phyloP scores from a whole-genome alignment of 2,329 filamentous ascomycete species.

The Microsporum ferrugineum region DNA sequence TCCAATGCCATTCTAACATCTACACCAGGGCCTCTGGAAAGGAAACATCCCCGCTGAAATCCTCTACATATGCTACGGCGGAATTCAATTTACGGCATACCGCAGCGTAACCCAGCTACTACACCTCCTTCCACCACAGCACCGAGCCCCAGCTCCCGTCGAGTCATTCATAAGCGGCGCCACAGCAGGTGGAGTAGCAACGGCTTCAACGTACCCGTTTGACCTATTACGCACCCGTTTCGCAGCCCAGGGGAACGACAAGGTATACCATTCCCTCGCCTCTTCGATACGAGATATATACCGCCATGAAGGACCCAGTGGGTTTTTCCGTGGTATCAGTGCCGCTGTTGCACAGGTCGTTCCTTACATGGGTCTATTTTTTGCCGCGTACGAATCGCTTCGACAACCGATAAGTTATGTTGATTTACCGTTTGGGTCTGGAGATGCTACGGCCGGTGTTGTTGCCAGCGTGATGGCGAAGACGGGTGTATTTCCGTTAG shows the following conservation, averaged over 20 bases:
- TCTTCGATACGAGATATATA: constrained; percentile 62
- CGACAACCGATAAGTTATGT: constrained; percentile 47
- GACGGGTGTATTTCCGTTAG: constrained; percentile 81
- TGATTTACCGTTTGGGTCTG: constrained; percentile 58
- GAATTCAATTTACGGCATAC: constrained; percentile 82
- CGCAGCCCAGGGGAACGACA: constrained; percentile 76
- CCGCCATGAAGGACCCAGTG: constrained; percentile 58
- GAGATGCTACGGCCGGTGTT: constrained; percentile 73
- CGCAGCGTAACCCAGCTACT: constrained; percentile 60
- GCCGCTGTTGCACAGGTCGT: constrained; percentile 80
- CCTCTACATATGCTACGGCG: constrained; percentile 85
- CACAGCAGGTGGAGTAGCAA: constrained; percentile 68
- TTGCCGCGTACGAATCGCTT: constrained; percentile 73
- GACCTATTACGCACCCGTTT: constrained; percentile 90
- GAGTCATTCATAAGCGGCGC: constrained; percentile 80
- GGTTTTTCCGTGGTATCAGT: constrained; percentile 79
- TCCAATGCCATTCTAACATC: background rate
- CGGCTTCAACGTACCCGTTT: constrained; percentile 76
- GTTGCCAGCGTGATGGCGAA: constrained; percentile 72
- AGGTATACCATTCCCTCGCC: constrained; percentile 63
- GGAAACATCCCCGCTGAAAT: constrained; percentile 92
- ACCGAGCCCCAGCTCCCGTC: constrained; percentile 50
- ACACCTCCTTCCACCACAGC: constrained; percentile 38
- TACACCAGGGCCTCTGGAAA: constrained; percentile 66
- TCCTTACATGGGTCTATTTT: constrained; percentile 96